Percentiles rank a stretch among this genome's conserved stretches.
Conservation (phyloP, 257 asterid species). For the Solanum tarapatanum region DNA sequence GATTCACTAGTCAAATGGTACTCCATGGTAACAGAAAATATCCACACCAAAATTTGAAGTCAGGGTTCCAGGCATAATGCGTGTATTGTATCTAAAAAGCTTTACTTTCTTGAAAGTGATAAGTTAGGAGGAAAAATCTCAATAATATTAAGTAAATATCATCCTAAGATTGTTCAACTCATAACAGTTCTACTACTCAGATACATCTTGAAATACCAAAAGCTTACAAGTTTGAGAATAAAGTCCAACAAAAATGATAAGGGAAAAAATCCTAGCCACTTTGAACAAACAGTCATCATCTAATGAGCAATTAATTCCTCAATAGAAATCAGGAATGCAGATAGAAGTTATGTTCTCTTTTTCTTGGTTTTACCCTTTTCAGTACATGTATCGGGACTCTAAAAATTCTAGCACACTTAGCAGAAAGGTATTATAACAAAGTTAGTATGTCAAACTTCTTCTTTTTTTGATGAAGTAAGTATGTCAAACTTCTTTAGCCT, state of each 20-base stretch:
- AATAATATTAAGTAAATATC: background rate
- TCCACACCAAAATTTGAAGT: background rate
- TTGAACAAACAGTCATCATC: background rate
- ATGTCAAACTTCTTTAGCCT: background rate
- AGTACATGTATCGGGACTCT: background rate
- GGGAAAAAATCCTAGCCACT: background rate
- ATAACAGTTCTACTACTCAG: background rate
- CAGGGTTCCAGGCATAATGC: background rate
- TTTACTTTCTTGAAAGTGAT: background rate
- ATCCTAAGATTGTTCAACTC: background rate
- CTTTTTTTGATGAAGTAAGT: background rate
- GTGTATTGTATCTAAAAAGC: background rate
- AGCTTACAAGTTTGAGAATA: background rate
- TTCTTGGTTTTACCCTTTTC: background rate
- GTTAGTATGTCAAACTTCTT: background rate
- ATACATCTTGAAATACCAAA: background rate
- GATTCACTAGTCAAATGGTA: background rate
- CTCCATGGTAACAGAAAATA: background rate
- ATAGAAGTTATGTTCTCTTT: background rate
- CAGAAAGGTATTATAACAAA: background rate
- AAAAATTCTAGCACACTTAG: background rate
- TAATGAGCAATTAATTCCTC: background rate
- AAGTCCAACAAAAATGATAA: background rate
- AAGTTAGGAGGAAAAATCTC: background rate
- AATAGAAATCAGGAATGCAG: background rate